Evolutionary conservation across 2,329 filamentous ascomycete species (phyloP).

Genomic region (Trichoderma koningii): DNA sequence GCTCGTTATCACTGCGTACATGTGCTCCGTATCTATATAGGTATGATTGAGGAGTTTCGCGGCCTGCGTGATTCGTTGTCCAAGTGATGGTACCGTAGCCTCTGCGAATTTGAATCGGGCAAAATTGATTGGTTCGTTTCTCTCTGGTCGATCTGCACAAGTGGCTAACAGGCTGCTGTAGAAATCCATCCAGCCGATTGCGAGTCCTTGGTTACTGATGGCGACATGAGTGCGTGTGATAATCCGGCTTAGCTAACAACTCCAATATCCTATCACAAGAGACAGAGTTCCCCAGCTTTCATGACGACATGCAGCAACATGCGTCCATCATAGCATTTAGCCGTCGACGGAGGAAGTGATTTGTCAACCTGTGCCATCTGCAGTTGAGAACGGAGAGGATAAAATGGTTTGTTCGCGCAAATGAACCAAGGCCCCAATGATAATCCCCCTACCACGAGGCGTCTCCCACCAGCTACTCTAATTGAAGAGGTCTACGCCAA

Average conservation of each 20-base stretch:
- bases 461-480: neutral
- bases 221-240: conserved; percentile 24
- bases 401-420: neutral
- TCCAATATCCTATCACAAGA: neutral
- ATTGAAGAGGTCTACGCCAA: neutral
- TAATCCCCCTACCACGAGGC: neutral
- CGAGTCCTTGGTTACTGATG: conserved; percentile 16
- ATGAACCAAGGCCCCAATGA: neutral
- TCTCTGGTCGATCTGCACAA: neutral
- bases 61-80: neutral
- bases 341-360: conserved; percentile 10
- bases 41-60: neutral
- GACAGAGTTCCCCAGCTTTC: neutral
- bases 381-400: neutral
- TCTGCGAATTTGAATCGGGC: neutral
- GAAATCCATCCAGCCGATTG: conserved; percentile 20
- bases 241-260: conserved; percentile 19
- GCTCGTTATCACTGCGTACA: neutral
- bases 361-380: neutral
- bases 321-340: neutral
- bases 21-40: too few relatives aligned
- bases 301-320: conserved; percentile 16
- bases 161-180: neutral
- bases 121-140: neutral
- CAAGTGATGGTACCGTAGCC: neutral